These are phyloP conservation scores for Verbascum thapsus DNA, from an alignment of 257 asterid species.

Conservation along the genomic window DNA sequence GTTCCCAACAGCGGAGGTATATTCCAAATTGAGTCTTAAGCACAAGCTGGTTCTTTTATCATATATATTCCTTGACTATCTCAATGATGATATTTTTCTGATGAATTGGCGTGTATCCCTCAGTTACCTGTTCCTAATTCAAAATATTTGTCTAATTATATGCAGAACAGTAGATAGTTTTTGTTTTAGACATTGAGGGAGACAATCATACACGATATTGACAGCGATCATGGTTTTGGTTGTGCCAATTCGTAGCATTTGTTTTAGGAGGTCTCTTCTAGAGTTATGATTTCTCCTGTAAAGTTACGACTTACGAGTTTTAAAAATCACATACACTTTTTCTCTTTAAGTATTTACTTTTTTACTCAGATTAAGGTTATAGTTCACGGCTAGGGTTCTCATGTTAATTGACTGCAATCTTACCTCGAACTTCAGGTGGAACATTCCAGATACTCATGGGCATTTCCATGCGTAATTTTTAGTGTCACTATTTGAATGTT, in stretches of 20 bases:
- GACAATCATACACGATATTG: too few relatives aligned
- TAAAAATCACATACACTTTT: not conserved
- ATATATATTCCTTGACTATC: not conserved
- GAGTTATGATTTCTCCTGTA: not conserved
- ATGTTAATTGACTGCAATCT: not conserved
- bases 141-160: not conserved
- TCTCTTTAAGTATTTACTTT: not conserved
- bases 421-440: not conserved
- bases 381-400: not conserved
- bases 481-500: not conserved
- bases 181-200: too few relatives aligned
- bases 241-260: too few relatives aligned
- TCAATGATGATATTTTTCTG: not conserved
- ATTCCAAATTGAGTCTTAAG: constrained; percentile 4
- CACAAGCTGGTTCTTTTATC: not conserved
- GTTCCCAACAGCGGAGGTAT: constrained; percentile 79
- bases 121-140: constrained; percentile 2
- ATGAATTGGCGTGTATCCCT: not conserved
- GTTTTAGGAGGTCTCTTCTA: not conserved
- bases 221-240: too few relatives aligned
- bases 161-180: not conserved
- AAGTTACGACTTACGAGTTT: too few relatives aligned
- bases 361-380: not conserved
- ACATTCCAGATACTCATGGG: not conserved
- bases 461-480: not conserved